Base-by-base conservation (phyloP, 306 rosid species). In the Prunus dulcis region DNA sequence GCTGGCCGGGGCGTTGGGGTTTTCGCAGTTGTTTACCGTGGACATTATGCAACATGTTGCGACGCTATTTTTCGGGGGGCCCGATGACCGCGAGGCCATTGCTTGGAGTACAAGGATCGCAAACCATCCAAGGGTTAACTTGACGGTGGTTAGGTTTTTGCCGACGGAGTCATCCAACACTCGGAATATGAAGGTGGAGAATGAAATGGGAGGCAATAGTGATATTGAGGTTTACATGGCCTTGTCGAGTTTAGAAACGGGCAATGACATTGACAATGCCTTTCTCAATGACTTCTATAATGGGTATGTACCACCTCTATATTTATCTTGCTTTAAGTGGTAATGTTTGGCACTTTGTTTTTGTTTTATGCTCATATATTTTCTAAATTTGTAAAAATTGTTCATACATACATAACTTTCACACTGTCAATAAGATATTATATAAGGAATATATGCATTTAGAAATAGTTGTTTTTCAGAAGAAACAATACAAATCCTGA, bases 31-130 rank as follows among this genome's bases (percentile, higher is more conserved):
- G 47, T 63, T 82, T 9, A 77, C 80, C 2, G 85, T 84, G 0
- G 93, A 86, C 2, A 27, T 34, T 18, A 77, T 83, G 9, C 97
- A 88, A 22, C 93, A 88, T 23, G 85, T 95, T 62, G 97, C 89
- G 12, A 83, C 96, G 2, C 88, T 92, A 9, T 95, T 95, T 82
- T 90, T 95, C 1, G 92, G 97, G 0, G 97, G 98, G 0, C 83
- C 93, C 0, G 98, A 95, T 49, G 97, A 95, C 17, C 93, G 96
- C 0, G 97, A 95, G 75, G 98, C 97, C 0, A 78, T 95, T 63
- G 88, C 96, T 2, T 95, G 97, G 97, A 90, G 96, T 79, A 76
- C 85, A 70, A 79, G 97, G 67, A 95, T 95, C 5, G 89, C 97
- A 0, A 78, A 76, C 5, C 88, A 89, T 69, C 71, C 90, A 0